These are phyloP conservation scores for Purshia tridentata DNA, from an alignment of 306 rosid genomes.

Conservation along the genomic window DNA sequence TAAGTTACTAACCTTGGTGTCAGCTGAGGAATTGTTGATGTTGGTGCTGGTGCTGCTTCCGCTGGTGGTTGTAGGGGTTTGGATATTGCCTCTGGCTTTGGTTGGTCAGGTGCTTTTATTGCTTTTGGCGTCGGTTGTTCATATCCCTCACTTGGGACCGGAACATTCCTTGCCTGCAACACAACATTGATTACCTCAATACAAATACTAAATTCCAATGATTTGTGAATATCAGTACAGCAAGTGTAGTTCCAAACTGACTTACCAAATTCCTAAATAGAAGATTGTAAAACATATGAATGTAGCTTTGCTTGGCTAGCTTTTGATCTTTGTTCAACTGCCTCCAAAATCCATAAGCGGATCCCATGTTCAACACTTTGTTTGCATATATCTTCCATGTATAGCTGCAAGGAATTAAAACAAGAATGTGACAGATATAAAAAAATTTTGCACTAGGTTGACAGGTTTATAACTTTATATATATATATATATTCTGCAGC, in stretches of 20 bases:
- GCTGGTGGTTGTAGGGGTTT: constrained; percentile 18
- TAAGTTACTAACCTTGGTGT: neutral
- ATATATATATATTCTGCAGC: neutral
- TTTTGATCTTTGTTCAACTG: constrained; percentile 63
- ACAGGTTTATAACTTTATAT: neutral
- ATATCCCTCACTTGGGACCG: constrained; percentile 52
- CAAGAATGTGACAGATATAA: neutral
- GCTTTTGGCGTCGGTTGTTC: constrained; percentile 15
- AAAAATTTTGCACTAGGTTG: neutral
- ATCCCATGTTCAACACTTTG: constrained; percentile 80
- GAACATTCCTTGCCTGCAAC: constrained; percentile 55
- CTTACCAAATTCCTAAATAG: constrained; percentile 72
- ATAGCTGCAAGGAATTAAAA: constrained; percentile 48
- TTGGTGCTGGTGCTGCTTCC: constrained; percentile 21
- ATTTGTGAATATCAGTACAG: no score
- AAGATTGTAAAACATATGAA: constrained; percentile 74
- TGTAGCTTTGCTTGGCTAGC: constrained; percentile 76
- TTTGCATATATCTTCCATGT: constrained; percentile 98
- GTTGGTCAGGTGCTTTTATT: constrained; percentile 17
- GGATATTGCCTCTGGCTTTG: constrained; percentile 19
- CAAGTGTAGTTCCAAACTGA: neutral
- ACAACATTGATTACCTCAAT: neutral
- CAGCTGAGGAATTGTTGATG: neutral
- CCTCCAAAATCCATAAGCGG: constrained; percentile 87
- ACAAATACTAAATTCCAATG: no score